Conservation (phyloP, 2,329 filamentous ascomycete genomes). For the Microdochium trichocladiopsis region DNA sequence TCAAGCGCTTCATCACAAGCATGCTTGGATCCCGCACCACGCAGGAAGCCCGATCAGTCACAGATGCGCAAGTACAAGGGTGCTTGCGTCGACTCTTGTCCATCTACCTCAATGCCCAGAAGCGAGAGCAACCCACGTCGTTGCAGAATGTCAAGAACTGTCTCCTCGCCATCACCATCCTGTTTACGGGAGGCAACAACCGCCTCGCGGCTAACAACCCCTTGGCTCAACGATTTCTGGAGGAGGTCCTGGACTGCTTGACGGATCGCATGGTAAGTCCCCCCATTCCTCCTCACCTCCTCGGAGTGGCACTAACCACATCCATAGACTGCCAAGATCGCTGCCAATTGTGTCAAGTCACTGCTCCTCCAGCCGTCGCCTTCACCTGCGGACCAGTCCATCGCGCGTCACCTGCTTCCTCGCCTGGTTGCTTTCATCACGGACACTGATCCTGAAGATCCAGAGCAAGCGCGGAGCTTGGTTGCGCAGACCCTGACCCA, state of each 20-base stretch:
- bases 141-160: slow-evolving; percentile 90
- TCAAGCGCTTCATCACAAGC: slow-evolving; percentile 82
- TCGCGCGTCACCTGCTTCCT: slow-evolving; percentile 69
- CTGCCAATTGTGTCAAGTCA: slow-evolving; percentile 82
- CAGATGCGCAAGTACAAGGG: slow-evolving; percentile 66
- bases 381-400: slow-evolving; percentile 61
- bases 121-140: slow-evolving; percentile 66
- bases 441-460: slow-evolving; percentile 65
- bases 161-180: slow-evolving; percentile 78
- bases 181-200: slow-evolving; percentile 75
- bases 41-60: slow-evolving; percentile 36
- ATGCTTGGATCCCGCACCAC: slow-evolving; percentile 47
- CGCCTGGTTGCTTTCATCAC: slow-evolving; percentile 70
- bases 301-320: background rate
- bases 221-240: slow-evolving; percentile 66
- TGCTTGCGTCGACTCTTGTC: slow-evolving; percentile 77
- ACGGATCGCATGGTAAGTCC: slow-evolving; percentile 59
- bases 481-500: slow-evolving; percentile 69
- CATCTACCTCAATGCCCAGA: slow-evolving; percentile 71
- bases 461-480: slow-evolving; percentile 65
- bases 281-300: background rate
- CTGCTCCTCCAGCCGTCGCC: slow-evolving; percentile 62
- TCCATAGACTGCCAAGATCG: slow-evolving; percentile 71
- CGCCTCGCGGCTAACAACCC: slow-evolving; percentile 69
- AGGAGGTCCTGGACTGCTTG: slow-evolving; percentile 80